These are phyloP conservation scores for Microdochium bolleyi DNA, from an alignment of 2,329 filamentous ascomycete species.

Conservation along the genomic window DNA sequence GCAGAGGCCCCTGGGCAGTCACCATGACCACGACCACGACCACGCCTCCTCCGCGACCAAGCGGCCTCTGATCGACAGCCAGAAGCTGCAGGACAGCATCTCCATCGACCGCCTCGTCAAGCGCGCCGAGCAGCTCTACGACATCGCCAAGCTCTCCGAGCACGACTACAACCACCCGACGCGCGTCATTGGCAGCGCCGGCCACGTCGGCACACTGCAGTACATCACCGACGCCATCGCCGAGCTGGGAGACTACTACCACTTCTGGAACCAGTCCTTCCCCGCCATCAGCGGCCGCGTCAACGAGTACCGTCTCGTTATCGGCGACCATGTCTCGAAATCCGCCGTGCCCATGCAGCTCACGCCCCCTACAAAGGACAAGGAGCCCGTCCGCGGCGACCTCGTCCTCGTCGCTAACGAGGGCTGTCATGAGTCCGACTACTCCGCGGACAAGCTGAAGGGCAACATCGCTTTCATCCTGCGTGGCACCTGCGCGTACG, in stretches of 20 bases:
- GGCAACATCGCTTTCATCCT: constrained; percentile 64
- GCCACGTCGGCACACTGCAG: constrained; percentile 55
- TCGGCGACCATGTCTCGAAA: constrained; percentile 42
- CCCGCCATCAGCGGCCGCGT: constrained; percentile 53
- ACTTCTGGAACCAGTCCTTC: constrained; percentile 55
- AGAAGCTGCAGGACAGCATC: constrained; percentile 50
- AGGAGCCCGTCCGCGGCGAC: constrained; percentile 49
- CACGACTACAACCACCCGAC: constrained; percentile 61
- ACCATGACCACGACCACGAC: not conserved
- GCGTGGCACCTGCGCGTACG: constrained; percentile 65
- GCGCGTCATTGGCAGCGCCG: constrained; percentile 60
- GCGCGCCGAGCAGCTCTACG: constrained; percentile 53
- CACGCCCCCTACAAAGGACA: constrained; percentile 56
- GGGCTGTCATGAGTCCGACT: constrained; percentile 59
- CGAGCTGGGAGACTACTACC: constrained; percentile 52
- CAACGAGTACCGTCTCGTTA: constrained; percentile 47
- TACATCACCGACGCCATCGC: constrained; percentile 52
- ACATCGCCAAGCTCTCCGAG: constrained; percentile 50
- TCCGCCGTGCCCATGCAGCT: constrained; percentile 52
- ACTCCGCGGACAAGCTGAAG: constrained; percentile 39
- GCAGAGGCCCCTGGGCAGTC: not conserved
- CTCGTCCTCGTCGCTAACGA: constrained; percentile 53
- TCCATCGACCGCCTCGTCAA: constrained; percentile 44
- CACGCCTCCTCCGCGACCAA: not conserved
- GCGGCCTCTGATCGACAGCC: constrained; percentile 39